A percentile compares a stretch with the other conserved stretches of the same genome.
These are phyloP conservation scores for Teunomyces lycoperdinae DNA, from an alignment of 805 yeast genomes.

Conservation along the genomic window DNA sequence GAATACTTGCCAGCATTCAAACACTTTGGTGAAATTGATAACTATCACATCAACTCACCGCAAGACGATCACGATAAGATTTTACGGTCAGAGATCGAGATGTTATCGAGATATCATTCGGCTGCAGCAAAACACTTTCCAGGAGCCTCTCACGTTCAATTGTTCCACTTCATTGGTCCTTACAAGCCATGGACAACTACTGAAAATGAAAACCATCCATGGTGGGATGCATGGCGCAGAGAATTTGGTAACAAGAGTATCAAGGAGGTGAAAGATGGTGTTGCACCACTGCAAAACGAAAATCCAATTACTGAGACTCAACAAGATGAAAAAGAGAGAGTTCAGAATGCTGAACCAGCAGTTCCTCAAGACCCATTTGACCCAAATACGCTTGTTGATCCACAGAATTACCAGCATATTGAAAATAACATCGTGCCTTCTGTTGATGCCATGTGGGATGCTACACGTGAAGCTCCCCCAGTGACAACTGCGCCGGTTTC, in stretches of 20 bases:
- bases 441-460: slow-evolving; percentile 40
- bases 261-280: slow-evolving; percentile 13
- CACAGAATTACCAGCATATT: slow-evolving; percentile 26
- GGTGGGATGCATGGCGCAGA: slow-evolving; percentile 42
- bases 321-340: neutral
- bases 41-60: neutral
- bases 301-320: neutral
- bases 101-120: slow-evolving; percentile 13
- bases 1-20: slow-evolving; percentile 70
- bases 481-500: neutral
- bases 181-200: slow-evolving; percentile 52
- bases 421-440: slow-evolving; percentile 8
- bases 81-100: neutral
- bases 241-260: slow-evolving; percentile 26
- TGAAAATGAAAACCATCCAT: slow-evolving; percentile 21
- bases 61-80: slow-evolving; percentile 2
- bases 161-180: slow-evolving; percentile 68
- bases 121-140: slow-evolving; percentile 18
- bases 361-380: neutral
- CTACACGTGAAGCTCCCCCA: slow-evolving; percentile 45
- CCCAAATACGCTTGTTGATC: slow-evolving; percentile 29
- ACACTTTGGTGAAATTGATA: slow-evolving; percentile 35
- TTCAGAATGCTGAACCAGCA: neutral
- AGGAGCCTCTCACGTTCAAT: slow-evolving; percentile 34
- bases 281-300: neutral